Percentiles rank a stretch among this genome's conserved stretches.
Conservation (phyloP, 1,284 basidiomycete species). For the Sporisorium sorghi region DNA sequence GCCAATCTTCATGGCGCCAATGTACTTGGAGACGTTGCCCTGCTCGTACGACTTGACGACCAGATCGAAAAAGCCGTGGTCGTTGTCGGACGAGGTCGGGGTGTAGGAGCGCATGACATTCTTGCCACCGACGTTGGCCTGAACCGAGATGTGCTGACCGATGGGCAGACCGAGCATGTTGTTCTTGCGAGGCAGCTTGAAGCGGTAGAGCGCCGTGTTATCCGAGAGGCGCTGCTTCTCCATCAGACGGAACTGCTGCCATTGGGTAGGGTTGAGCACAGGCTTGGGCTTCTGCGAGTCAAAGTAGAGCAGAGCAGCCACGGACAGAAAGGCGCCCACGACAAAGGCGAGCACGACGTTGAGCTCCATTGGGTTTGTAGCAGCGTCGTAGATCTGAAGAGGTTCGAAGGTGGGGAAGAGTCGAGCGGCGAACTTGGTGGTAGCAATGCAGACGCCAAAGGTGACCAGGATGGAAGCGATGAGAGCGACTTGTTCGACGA, state of each 20-base stretch:
- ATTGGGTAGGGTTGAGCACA: slow-evolving; percentile 79
- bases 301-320: slow-evolving; percentile 57
- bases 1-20: slow-evolving; percentile 76
- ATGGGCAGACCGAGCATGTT: slow-evolving; percentile 91
- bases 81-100: slow-evolving; percentile 90
- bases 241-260: slow-evolving; percentile 83
- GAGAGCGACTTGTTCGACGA: slow-evolving; percentile 47
- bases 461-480: slow-evolving; percentile 52
- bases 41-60: slow-evolving; percentile 98
- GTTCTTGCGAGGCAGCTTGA: slow-evolving; percentile 79
- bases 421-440: slow-evolving; percentile 38
- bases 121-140: slow-evolving; percentile 91
- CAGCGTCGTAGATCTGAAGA: slow-evolving; percentile 53
- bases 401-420: slow-evolving; percentile 42
- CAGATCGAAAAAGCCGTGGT: slow-evolving; percentile 92
- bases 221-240: slow-evolving; percentile 88
- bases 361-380: slow-evolving; percentile 63
- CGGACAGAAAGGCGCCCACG: slow-evolving; percentile 55
- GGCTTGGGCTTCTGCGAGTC: slow-evolving; percentile 70
- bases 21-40: slow-evolving; percentile 91
- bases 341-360: slow-evolving; percentile 60
- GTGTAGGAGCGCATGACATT: slow-evolving; percentile 91
- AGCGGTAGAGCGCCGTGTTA: slow-evolving; percentile 95
- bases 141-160: slow-evolving; percentile 93
- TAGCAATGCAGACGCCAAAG: slow-evolving; percentile 46